Evolutionary conservation across 495 filamentous ascomycete species (phyloP), one percentile per base, ranked within the genome.

Genomic region (Daldinia loculata): DNA sequence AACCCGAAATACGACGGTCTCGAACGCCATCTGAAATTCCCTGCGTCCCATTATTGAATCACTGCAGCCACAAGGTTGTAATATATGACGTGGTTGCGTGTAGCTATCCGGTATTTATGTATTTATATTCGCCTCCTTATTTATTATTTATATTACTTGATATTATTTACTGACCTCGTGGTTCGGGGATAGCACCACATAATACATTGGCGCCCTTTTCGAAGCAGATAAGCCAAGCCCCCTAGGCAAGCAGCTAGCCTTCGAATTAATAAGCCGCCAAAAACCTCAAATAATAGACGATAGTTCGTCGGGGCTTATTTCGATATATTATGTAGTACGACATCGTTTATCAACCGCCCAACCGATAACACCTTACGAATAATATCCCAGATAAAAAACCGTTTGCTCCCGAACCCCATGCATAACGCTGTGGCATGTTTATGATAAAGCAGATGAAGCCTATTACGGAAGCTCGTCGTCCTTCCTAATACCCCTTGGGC

Each of bases 401-500:
- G 61, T 61, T 71, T 66, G 52, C 56, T 53, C 63, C 69, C 6
- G 27, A 66, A 41, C 26, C 56, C 43, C 22, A 62, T 36, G 38
- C 51, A 48, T 57, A 63, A 60, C 53, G 61, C 64, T 64, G 36
- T 48, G 30, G 4, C 36, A 56, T 69, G 14, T n/a, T 51, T 43
- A 32, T 50, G 27, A 53, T 27, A 56, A 41, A 48, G 53, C 15
- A 56, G 22, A 27, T 52, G 26, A 12, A 7, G 11, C 19, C 60
- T 5, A 24, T 66, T 32, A 61, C 38, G 64, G 68, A 66, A 74
- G 65, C 17, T 69, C 32, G 36, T 41, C 66, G 19, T 58, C 52
- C 11, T 4, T 55, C 52, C 63, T 56, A 39, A 74, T 59, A 19
- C 74, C 74, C 11, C 41, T 61, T 2, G 75, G 70, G 17, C 81